Base-by-base conservation (phyloP, 176 grass and related monocot species). In the Avena eriantha region DNA sequence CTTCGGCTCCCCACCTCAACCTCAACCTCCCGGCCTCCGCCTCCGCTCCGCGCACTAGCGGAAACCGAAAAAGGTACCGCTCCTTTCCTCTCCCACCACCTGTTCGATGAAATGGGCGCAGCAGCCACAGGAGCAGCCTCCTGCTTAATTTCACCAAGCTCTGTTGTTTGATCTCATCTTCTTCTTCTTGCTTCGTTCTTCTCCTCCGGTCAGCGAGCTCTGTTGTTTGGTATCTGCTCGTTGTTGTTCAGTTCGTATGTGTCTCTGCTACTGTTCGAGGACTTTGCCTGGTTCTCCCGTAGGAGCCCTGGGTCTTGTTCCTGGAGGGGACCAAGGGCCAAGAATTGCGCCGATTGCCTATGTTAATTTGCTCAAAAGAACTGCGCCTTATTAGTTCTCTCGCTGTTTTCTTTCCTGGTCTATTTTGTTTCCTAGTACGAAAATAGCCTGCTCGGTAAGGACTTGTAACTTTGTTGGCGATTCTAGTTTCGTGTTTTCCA, bases 91-190 rank as follows among this genome's bases (percentile, higher is more conserved):
- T 47, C 69, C 76, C 82, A 80, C 77, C 70, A 63, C 77, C 76
- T 54, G 86, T 71, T 91, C 82, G 70, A 14, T 7, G 82, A 4
- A 81, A 84, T 49, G n/a, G 85, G 21, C 69, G 58, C 80, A 0
- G 66, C 84, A 2, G 66, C 84, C 19, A 17, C 58, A n/a, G n/a
- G n/a, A n/a, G n/a, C n/a, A n/a, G n/a, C 14, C 15, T 53, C 24
- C 14, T 75, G 67, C 73, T 17, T 64, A 41, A 7, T 41, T 41
- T 4, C 15, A 2, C 29, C 29, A 29, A 29, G 29, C 29, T 49
- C 29, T 29, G 29, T 29, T 29, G 29, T 29, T 29, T 29, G 29
- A 29, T 29, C n/a, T n/a, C n/a, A 4, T 7, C 6, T 14, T 18
- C 33, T 11, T 69, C 6, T 17, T 51, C 19, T 8, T 48, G 10